phyloP scores from a whole-genome alignment of 257 asterid species.

The Capsicum chinense region DNA sequence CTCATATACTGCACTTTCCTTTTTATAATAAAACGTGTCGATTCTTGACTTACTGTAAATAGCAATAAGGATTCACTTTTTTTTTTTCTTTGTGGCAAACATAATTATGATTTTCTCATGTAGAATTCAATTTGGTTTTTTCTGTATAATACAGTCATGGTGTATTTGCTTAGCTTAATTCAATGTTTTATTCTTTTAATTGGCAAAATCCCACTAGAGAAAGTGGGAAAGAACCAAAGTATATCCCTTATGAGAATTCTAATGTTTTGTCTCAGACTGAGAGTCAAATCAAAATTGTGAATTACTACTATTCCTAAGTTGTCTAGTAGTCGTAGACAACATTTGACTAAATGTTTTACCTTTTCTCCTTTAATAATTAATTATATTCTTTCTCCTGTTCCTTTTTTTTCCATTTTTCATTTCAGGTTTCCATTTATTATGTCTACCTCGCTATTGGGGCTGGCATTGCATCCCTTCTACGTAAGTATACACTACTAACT shows the following conservation, averaged over 20 bases:
- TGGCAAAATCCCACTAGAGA: slow-evolving; percentile 9
- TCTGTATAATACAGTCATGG: neutral
- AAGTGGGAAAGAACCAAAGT: neutral
- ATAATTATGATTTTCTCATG: slow-evolving; percentile 26
- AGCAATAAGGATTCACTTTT: neutral
- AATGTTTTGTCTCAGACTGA: neutral
- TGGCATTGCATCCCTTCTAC: slow-evolving; percentile 62
- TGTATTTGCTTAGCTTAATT: neutral
- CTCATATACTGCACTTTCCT: neutral
- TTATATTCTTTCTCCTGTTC: neutral
- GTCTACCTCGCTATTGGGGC: slow-evolving; percentile 68
- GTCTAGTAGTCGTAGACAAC: neutral
- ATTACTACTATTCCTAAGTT: neutral
- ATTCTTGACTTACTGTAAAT: neutral
- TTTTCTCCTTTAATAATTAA: slow-evolving; percentile 9
- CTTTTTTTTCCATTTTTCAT: neutral
- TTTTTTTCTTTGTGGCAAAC: slow-evolving; percentile 14
- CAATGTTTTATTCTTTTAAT: neutral
- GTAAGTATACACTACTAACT: slow-evolving; percentile 51
- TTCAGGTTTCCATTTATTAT: slow-evolving; percentile 57
- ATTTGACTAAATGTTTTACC: neutral
- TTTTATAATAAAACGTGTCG: neutral
- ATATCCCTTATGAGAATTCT: neutral
- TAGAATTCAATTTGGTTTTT: neutral
- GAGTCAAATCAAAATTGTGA: slow-evolving; percentile 2